Percentiles rank a stretch among this genome's conserved stretches.
These are phyloP conservation scores for Halophytophthora polymorphica DNA, from an alignment of 352 stramenopile species.

Conservation along the genomic window DNA sequence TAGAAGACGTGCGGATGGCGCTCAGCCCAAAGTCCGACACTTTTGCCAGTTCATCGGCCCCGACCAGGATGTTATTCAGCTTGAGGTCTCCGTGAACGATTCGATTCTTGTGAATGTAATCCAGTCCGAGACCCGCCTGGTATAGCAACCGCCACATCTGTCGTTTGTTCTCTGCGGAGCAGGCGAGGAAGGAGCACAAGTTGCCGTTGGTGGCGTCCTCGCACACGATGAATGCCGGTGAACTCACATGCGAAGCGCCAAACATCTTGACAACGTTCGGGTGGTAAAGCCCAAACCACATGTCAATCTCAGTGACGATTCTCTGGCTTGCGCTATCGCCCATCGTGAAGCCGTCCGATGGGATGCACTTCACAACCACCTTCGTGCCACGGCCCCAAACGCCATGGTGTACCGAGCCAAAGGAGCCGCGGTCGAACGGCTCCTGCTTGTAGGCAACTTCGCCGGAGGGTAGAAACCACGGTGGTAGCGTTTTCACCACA, in stretches of 20 bases:
- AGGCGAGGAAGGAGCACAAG: neutral
- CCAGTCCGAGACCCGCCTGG: constrained; percentile 31
- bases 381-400: constrained; percentile 8
- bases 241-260: constrained; percentile 21
- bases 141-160: constrained; percentile 14
- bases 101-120: constrained; percentile 4
- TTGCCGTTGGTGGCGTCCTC: constrained; percentile 18
- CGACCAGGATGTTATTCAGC: constrained; percentile 9
- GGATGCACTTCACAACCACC: constrained; percentile 28
- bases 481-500: neutral
- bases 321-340: neutral
- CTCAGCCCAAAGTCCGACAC: constrained; percentile 21
- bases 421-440: constrained; percentile 16
- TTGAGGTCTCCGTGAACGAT: constrained; percentile 11
- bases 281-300: constrained; percentile 21
- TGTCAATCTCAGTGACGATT: constrained; percentile 17
- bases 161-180: neutral
- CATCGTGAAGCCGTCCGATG: neutral
- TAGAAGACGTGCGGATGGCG: neutral
- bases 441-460: constrained; percentile 7
- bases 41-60: constrained; percentile 11
- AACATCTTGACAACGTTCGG: constrained; percentile 28
- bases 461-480: constrained; percentile 10
- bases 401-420: constrained; percentile 15
- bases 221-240: constrained; percentile 17